phyloP scores from a whole-genome alignment of 2,329 filamentous ascomycete genomes.

The Neofusicoccum kwambonambiense region DNA sequence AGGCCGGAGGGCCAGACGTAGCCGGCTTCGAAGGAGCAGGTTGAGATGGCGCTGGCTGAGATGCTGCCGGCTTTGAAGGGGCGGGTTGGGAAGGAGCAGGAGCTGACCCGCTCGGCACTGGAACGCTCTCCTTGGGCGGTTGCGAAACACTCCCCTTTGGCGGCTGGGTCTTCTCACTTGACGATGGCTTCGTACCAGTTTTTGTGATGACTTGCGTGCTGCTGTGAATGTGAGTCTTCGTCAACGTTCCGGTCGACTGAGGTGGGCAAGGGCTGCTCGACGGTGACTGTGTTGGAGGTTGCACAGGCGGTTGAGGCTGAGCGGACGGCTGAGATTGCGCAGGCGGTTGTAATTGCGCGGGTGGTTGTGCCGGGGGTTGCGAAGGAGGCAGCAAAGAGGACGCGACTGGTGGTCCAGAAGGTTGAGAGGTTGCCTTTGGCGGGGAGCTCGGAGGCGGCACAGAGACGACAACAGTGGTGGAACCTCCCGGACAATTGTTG shows the following conservation, averaged over 20 bases:
- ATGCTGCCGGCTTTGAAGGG: neutral
- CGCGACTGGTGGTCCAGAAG: too few species aligned
- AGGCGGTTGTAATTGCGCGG: neutral
- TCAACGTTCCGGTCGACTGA: neutral
- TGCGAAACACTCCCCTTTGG: neutral
- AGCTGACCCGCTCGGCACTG: neutral
- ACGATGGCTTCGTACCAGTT: too few species aligned
- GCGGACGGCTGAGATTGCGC: neutral
- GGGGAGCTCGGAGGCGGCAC: neutral
- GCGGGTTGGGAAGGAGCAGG: neutral
- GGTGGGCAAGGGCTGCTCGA: neutral
- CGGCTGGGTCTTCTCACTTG: too few species aligned
- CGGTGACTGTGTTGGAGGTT: neutral
- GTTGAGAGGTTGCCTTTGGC: too few species aligned
- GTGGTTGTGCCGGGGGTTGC: neutral
- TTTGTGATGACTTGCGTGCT: neutral
- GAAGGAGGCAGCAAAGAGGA: neutral
- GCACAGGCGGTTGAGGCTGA: neutral
- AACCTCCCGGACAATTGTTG: neutral
- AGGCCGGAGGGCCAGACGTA: too few species aligned
- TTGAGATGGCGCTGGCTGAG: neutral
- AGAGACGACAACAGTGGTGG: neutral
- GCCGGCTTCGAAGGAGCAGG: neutral
- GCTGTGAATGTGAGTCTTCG: neutral
- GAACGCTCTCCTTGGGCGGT: too few species aligned